Evolutionary conservation across 371 early-diverging fungal species (phyloP), one percentile per base, ranked within the genome.

Genomic region (Mortierella sp.): DNA sequence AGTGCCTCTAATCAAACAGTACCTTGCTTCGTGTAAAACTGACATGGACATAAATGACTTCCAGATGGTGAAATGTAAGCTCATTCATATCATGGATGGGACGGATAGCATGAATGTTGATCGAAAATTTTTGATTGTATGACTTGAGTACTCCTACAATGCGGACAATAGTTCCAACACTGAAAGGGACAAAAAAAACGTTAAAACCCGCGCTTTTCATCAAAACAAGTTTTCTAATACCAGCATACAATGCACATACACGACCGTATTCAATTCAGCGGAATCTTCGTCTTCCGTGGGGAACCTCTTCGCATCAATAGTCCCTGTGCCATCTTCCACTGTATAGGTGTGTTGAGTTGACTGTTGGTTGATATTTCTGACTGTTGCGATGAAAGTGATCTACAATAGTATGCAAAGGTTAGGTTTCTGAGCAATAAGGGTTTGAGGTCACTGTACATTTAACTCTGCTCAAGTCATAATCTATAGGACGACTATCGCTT

Each of bases 281-380:
- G 68, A 12, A 28, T 75, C 76, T n/a, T 72, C 81, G 0, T 75
- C 73, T 0, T 75, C 76, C 0, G 64, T 54, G 1, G 70, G 43
- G 35, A 69, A 81, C 22, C 49, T 67, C 62, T 54, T 81, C 16
- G 62, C 66, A 14, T 81, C 76, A 57, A 73, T 81, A 14, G 22
- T 39, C 24, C 81, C 81, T n/a, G 81, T 72, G 5, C 81, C 81
- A 66, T 81, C 81, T 47, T 81, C 81, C 20, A 81, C 20, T 14
- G 30, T 52, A 59, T 61, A 81, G 20, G 39, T 66, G 55, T 62
- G 59, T 11, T 72, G 72, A 14, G 81, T 81, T 26, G 81, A 65
- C 35, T 72, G 68, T 18, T 22, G 55, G 59, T 66, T 72, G 40
- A 72, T 37, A 16, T 2, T 37, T 32, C 81, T 64, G 57, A 76